A percentile compares a stretch with the other conserved stretches of the same genome.
Conservation (phyloP, 768 basidiomycete species). For the Gymnopilus junonius region DNA sequence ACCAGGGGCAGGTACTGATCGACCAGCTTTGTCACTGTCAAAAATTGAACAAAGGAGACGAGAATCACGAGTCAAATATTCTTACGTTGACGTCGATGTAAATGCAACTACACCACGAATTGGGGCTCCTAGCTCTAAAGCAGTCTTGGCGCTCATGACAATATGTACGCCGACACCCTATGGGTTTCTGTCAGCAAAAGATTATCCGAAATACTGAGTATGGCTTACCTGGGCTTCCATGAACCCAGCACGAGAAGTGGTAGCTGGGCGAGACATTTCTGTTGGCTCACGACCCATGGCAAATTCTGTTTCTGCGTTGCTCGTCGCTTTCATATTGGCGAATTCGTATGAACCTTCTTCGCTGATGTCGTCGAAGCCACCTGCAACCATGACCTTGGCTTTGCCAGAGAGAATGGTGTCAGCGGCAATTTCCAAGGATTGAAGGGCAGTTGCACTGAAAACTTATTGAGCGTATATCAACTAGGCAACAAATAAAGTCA, state of each 20-base stretch:
- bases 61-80: constrained; percentile 12
- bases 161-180: constrained; percentile 97
- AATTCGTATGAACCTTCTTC: constrained; percentile 99
- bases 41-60: not conserved
- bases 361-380: constrained; percentile 97
- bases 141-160: constrained; percentile 96
- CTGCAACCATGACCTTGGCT: constrained; percentile 99
- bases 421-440: constrained; percentile 97
- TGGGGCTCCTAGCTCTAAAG: constrained; percentile 90
- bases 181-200: not conserved
- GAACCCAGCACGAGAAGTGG: constrained; percentile 95
- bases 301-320: constrained; percentile 95
- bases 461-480: constrained; percentile 7
- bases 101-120: constrained; percentile 94
- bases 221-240: constrained; percentile 76
- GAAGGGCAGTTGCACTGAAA: constrained; percentile 89
- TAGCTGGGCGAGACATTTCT: constrained; percentile 98
- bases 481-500: constrained; percentile 25
- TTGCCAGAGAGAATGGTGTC: constrained; percentile 94
- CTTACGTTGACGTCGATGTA: constrained; percentile 95
- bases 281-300: constrained; percentile 99
- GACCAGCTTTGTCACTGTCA: constrained; percentile 93
- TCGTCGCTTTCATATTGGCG: constrained; percentile 99
- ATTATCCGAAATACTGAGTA: not conserved
- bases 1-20: constrained; percentile 96